Base-by-base conservation (phyloP, 2,329 filamentous ascomycete species). In the Penicillium brevicompactum region DNA sequence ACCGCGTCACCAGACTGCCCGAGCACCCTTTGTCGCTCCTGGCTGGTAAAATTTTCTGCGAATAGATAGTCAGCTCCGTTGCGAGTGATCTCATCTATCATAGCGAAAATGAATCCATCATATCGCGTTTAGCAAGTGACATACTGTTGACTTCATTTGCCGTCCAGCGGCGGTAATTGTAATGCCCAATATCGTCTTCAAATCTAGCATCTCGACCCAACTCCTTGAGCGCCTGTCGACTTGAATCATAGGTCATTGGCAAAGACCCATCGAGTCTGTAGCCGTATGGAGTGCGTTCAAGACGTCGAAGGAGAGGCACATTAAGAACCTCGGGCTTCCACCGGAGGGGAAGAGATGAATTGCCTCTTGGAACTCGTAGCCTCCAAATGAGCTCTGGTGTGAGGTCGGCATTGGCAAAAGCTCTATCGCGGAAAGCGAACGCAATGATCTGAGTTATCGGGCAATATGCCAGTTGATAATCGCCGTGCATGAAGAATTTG, bases 111-210 rank as follows among this genome's bases (percentile, higher is more conserved):
- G 13, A 47, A 43, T 30, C 40, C 40, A 51, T 40, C 11, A 40
- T 14, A 49, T 50, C 43, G 40, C 34, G 43, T 40, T 32, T 13
- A 49, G 48, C 1, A 43, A 46, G 44, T 41, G 21, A 68, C 56
- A 22, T 58, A 69, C 56, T 32, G 51, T 70, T 69, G 13, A 66
- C 63, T 64, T 69, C 43, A 63, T 70, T 70, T 56, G 56, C 60
- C 18, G 62, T 49, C 66, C 46, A 70, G 31, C 57, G 52, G 31
- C 62, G 59, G 46, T 53, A 70, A 53, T 70, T 68, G 40, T 70
- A 70, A 64, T 70, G 47, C 14, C 60, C 50, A 56, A 70, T 63
- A 59, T 67, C 49, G 44, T 70, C 50, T 55, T 69, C 46, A 41
- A 70, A 70, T 50, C 47, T 48, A 49, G 64, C 49, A 62, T 68